Percentiles rank a stretch among this genome's conserved stretches.
These are phyloP conservation scores for Brassica carinata DNA, from an alignment of 345 rosid genomes.

Conservation along the genomic window DNA sequence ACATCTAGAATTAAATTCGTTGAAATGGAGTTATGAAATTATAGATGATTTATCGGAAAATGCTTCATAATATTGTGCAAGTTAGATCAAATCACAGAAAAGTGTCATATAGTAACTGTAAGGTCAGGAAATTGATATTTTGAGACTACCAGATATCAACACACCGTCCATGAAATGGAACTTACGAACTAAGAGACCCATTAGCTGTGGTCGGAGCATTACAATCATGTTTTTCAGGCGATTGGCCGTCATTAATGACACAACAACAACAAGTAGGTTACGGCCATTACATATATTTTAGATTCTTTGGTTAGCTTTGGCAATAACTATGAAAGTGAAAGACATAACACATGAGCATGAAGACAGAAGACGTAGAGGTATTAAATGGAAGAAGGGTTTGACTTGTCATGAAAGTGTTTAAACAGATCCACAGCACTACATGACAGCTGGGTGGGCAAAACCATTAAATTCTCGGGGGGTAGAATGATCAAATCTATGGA, in stretches of 20 bases:
- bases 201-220: background rate
- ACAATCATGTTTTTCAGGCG: background rate
- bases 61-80: background rate
- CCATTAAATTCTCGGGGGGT: background rate
- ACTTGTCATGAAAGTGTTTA: constrained; percentile 33
- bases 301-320: constrained; percentile 29
- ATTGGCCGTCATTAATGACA: constrained; percentile 21
- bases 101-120: background rate
- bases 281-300: constrained; percentile 14
- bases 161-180: background rate
- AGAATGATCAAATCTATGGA: constrained; percentile 18
- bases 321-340: constrained; percentile 34
- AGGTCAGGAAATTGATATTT: background rate
- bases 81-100: background rate
- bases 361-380: constrained; percentile 27
- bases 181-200: background rate
- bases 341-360: constrained; percentile 26
- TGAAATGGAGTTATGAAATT: background rate
- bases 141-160: background rate
- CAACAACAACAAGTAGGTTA: constrained; percentile 24
- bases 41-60: background rate
- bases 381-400: constrained; percentile 31
- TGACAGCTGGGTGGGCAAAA: constrained; percentile 24
- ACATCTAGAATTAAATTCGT: background rate
- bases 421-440: constrained; percentile 32